phyloP scores from a whole-genome alignment of 2,329 filamentous ascomycete genomes.

The Fusarium lyarnte region DNA sequence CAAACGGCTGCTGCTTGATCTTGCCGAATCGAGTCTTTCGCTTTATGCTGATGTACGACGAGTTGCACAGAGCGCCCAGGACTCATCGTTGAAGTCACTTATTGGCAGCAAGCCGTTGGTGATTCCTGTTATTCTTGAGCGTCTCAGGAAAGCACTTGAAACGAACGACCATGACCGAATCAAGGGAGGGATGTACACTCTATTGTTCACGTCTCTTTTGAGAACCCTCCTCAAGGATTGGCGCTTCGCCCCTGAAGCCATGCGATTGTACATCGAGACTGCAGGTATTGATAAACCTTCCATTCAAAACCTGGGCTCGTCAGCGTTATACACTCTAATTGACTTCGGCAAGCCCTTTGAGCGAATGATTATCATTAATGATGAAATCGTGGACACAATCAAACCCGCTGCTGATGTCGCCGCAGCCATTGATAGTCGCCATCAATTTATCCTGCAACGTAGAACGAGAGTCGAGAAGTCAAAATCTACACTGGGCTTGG shows the following conservation, averaged over 20 bases:
- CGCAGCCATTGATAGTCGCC: slow-evolving; percentile 66
- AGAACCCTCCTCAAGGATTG: slow-evolving; percentile 92
- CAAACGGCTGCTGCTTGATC: slow-evolving; percentile 82
- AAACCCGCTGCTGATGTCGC: slow-evolving; percentile 73
- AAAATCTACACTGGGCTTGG: slow-evolving; percentile 82
- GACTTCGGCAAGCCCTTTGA: slow-evolving; percentile 93
- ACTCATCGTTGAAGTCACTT: slow-evolving; percentile 91
- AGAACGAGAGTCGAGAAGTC: slow-evolving; percentile 81
- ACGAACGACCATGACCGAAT: slow-evolving; percentile 88
- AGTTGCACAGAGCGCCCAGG: slow-evolving; percentile 89
- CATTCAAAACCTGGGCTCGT: slow-evolving; percentile 87
- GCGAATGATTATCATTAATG: slow-evolving; percentile 83
- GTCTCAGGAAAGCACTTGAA: slow-evolving; percentile 80
- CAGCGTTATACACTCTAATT: slow-evolving; percentile 84
- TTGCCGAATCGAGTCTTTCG: slow-evolving; percentile 90
- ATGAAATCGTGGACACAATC: slow-evolving; percentile 75
- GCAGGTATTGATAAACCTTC: slow-evolving; percentile 92
- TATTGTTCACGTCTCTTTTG: slow-evolving; percentile 87
- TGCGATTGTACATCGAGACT: slow-evolving; percentile 89
- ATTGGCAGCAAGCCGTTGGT: slow-evolving; percentile 89
- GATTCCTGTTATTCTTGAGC: slow-evolving; percentile 85
- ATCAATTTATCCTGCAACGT: slow-evolving; percentile 78
- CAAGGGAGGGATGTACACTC: slow-evolving; percentile 91
- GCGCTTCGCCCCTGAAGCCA: slow-evolving; percentile 91
- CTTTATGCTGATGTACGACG: slow-evolving; percentile 95